A percentile compares a stretch with the other conserved stretches of the same genome.
Conservation (phyloP, 2,329 filamentous ascomycete species). For the Colletotrichum spaethianum region DNA sequence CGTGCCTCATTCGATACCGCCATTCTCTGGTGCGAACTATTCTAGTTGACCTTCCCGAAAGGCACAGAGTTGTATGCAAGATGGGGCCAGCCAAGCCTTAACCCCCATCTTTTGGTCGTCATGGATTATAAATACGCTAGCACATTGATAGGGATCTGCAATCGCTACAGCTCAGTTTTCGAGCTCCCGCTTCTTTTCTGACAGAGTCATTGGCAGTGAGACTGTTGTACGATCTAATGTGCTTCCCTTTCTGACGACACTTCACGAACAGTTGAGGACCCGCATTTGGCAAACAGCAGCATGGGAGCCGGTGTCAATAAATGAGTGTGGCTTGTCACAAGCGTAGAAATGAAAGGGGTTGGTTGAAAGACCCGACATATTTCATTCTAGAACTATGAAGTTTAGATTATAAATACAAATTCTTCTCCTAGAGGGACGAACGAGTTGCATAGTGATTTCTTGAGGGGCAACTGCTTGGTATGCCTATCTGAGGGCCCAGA, state of each 20-base stretch:
- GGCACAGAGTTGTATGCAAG: conserved; percentile 6
- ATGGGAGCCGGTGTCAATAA: neutral
- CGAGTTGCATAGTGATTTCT: no score
- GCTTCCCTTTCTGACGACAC: neutral
- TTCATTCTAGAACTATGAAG: no score
- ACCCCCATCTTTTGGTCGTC: conserved; percentile 1
- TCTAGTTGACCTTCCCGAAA: conserved; percentile 29
- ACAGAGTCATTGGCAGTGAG: no score
- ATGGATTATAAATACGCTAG: conserved; percentile 5
- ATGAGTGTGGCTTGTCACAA: no score
- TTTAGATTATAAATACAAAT: no score
- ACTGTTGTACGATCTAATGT: neutral
- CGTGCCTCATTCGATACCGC: neutral
- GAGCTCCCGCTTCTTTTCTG: no score
- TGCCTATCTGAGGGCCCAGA: no score
- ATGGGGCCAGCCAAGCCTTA: conserved; percentile 27
- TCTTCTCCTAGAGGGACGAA: no score
- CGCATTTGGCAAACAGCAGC: neutral
- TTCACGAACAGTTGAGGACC: no score
- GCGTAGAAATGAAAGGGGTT: neutral
- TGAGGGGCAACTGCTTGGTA: no score
- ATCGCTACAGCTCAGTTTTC: no score
- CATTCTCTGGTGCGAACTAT: neutral
- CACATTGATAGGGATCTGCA: neutral
- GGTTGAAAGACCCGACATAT: no score